Base-by-base conservation (phyloP, 139 green algal genomes). In the Chlorella sp. region DNA sequence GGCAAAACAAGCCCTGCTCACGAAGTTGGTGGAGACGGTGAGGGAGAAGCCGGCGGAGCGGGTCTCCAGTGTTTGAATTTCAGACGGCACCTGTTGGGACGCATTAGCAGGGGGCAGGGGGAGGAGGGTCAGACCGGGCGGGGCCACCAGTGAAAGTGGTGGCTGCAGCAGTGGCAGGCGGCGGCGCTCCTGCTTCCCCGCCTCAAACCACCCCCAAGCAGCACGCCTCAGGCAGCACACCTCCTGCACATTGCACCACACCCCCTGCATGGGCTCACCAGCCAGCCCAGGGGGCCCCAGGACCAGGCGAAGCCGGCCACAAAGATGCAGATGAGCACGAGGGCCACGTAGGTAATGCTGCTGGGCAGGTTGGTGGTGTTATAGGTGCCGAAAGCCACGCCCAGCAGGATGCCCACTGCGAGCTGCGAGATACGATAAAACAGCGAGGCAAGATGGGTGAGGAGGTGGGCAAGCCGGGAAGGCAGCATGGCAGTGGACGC, bases 251-350 rank as follows among this genome's bases (percentile, higher is more conserved):
- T n/a, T n/a, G n/a, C n/a, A n/a, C n/a, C n/a, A n/a, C n/a, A n/a
- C n/a, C n/a, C n/a, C n/a, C n/a, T n/a, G n/a, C n/a, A n/a, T n/a
- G 11, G 11, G 46, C 65, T 72, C 65, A 72, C 90, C 80, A 95
- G 84, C 93, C 93, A 96, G 43, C 87, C 92, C 56, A 96, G 88
- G 26, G 93, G 93, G 51, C 92, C 92, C 93, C 91, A 96, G 6
- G 87, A 93, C 92, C 92, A 97, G 5, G 94, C 94, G 86, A 94
- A 95, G n/a, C 87, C 90, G 38, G 90, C 84, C 38, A 96, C 92
- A 76, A 91, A 97, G 65, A 96, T 65, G 88, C 91, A 95, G 85
- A 96, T 95, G 68, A 94, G 67, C 5, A 92, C 91, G 17, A 96
- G 82, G 3, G 94, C 78, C 16, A 75, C 79, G 62, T 87, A 88